Evolutionary conservation across 108 stramenopile genomes (phyloP), one percentile per base, ranked within the genome.

Genomic region (Nitzschia sp.): DNA sequence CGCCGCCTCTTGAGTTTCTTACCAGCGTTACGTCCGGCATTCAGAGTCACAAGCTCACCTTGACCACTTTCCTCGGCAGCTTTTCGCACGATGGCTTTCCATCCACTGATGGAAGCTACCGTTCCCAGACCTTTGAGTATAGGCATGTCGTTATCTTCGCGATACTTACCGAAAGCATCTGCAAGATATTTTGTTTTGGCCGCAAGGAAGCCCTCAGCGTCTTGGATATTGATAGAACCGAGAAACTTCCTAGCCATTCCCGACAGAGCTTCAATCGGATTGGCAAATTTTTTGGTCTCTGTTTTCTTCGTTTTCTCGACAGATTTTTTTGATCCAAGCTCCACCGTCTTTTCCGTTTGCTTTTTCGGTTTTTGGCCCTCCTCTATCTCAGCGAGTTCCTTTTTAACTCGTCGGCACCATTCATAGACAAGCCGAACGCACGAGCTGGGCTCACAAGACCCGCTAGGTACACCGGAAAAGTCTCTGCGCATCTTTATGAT

Each of bases 61-160:
- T 62, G 32, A 15, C 69, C 76, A 26, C 53, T 5, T 0, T 64
- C 55, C 28, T 45, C 47, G 11, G 54, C 56, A 21, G 57, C 57
- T 30, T 75, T 80, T 32, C 82, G 30, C 9, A 80, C 77, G 22
- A 75, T 48, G 3, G 72, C 76, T 41, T 84, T 84, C 83, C 83
- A 84, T 32, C 80, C 80, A 61, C 69, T 75, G 22, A 81, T 69
- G 1, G 77, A 75, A 22, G 84, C 79, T 32, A 81, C 81, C 9
- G 80, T 64, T 3, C 84, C 84, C n/a, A 69, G 41, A 9, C 84
- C 84, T 38, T 81, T 85, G 30, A 85, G 44, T 11, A 36, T 66
- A n/a, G 72, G 29, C 76, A 83, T 78, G 5, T 63, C 34, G 11
- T 45, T 48, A 19, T 53, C 45, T 53, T 17, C 66, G 23, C 80